Conservation (phyloP, 2,329 filamentous ascomycete species). For the Botryotinia globosa region DNA sequence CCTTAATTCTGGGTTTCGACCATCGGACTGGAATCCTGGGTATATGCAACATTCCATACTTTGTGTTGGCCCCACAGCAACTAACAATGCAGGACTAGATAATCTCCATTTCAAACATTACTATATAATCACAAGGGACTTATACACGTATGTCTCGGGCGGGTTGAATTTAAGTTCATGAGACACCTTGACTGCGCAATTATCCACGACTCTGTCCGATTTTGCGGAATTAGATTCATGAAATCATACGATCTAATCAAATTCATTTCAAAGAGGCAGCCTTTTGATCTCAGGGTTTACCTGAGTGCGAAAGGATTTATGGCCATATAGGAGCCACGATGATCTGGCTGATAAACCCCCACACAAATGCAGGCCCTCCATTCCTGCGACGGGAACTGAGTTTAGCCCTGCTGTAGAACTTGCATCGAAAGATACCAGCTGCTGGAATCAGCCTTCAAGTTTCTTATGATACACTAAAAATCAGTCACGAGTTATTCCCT, state of each 20-base stretch:
- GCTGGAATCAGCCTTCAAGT: not conserved
- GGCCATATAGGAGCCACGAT: not conserved
- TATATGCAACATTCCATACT: not conserved
- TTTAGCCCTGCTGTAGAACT: not conserved
- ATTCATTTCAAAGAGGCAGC: not conserved
- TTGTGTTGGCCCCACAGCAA: not conserved
- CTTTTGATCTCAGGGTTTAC: not conserved
- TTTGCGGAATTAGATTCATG: not conserved
- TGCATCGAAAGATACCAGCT: not conserved
- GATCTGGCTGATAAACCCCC: not conserved
- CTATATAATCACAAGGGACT: not conserved
- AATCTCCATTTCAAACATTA: not conserved
- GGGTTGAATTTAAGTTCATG: not conserved
- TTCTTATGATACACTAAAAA: not conserved
- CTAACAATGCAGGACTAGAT: not conserved
- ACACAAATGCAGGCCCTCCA: not conserved
- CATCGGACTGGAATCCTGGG: not conserved
- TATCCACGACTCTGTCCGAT: not conserved
- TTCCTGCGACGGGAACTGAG: not conserved
- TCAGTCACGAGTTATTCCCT: not conserved
- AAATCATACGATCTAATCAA: not conserved
- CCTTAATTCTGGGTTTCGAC: not conserved
- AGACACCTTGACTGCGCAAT: not conserved
- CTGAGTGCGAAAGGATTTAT: not conserved
- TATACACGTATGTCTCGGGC: not conserved